Evolutionary conservation across 1,139 yeast species (phyloP), one percentile per base, ranked within the genome.

Genomic region (Saccharomyces hybrid): DNA sequence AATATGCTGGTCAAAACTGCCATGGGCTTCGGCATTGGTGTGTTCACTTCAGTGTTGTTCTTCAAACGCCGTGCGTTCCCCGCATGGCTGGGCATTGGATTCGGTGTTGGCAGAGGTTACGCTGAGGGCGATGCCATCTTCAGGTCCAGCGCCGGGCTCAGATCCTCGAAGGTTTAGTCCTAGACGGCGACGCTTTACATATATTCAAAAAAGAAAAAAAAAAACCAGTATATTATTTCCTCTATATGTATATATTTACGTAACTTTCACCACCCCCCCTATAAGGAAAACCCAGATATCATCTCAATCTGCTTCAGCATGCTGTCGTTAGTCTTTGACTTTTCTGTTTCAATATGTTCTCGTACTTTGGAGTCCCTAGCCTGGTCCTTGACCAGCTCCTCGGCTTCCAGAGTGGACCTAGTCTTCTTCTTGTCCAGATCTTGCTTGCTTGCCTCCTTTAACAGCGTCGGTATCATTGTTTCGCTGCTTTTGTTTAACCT

Each of bases 41-140:
- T 95, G 49, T 80, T 91, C 56, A 87, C 95, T 44, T 88, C 96
- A n/a, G 95, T 91, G 51, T 75, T 95, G 59, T 74, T 93, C 54
- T 93, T 93, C 78, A 88, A 80, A 72, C 88, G 98, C 79, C 85
- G 98, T 75, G 80, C 96, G 5, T 93, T 89, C 82, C 98, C 98
- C 54, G 97, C 91, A 49, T 91, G 97, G 96, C 74, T 91, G 57
- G 98, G 98, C 61, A 75, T 89, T 62, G 99, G 98, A 46, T 91
- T 93, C 66, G 99, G 99, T 61, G 80, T 91, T 59, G 99, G 99
- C 62, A 86, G 97, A 76, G 96, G 96, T 53, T 93, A 90, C 73
- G 83, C 98, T 59, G 99, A 93, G 77, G 99, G 98, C 58, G 98
- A 93, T 70, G 95, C 97, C 60, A 87, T 91, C 56, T 91, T 93